Conservation (phyloP, 2,329 filamentous ascomycete species). For the Talaromyces sp. region DNA sequence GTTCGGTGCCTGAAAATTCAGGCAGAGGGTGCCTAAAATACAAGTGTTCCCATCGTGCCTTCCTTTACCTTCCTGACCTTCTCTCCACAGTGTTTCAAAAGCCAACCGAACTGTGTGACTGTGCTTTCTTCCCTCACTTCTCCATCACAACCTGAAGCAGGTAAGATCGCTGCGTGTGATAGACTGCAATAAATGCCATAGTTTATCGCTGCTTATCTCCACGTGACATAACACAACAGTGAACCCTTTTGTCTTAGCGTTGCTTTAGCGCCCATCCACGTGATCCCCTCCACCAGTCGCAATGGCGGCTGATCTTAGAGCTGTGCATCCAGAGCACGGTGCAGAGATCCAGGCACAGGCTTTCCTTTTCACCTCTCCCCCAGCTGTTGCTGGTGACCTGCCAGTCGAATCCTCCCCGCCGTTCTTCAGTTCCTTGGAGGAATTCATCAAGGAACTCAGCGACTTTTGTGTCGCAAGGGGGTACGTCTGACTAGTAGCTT, state of each 20-base stretch:
- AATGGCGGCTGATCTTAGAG: neutral
- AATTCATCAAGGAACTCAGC: neutral
- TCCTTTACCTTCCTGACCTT: neutral
- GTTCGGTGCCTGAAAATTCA: neutral
- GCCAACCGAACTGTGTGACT: neutral
- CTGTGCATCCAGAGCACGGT: neutral
- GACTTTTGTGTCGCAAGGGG: conserved; percentile 7
- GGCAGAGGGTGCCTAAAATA: neutral
- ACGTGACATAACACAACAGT: neutral
- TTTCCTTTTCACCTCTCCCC: neutral
- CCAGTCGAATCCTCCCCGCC: neutral
- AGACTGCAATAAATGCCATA: neutral
- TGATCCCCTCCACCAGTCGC: neutral
- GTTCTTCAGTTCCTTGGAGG: neutral
- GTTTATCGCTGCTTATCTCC: neutral
- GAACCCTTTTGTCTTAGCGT: neutral
- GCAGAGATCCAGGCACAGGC: neutral
- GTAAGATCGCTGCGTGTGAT: neutral
- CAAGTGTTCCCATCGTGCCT: neutral
- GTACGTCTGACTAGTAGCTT: conserved; percentile 1
- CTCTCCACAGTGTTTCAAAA: neutral
- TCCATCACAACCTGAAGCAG: neutral
- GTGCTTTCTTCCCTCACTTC: neutral
- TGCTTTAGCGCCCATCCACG: neutral
- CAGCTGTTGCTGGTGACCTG: neutral